Evolutionary conservation across 1,284 basidiomycete species (phyloP).

Genomic region (Rhodotorula sp.): DNA sequence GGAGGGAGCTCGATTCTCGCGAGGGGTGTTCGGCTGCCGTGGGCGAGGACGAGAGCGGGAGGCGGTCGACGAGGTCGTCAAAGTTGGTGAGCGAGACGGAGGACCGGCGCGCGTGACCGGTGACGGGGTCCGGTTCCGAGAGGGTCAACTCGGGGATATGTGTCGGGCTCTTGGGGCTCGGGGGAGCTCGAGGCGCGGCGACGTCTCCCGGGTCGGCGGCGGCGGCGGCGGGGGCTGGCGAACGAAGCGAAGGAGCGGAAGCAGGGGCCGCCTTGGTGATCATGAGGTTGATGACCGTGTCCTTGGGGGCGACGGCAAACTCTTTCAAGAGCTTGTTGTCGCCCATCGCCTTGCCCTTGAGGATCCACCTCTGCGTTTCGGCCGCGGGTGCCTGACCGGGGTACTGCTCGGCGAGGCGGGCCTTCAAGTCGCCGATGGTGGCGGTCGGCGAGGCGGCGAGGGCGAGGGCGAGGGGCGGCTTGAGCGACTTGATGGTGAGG

Average conservation of each 20-base stretch:
- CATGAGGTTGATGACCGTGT: conserved; percentile 76
- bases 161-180: conserved; percentile 4
- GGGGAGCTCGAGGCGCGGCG: conserved; percentile 2
- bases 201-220: not conserved
- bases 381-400: conserved; percentile 57
- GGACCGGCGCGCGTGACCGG: not conserved
- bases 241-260: conserved; percentile 2
- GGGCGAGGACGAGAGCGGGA: conserved; percentile 15
- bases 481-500: conserved; percentile 81
- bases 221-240: conserved; percentile 5
- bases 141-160: conserved; percentile 35
- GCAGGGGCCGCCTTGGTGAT: conserved; percentile 52
- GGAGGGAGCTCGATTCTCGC: conserved; percentile 27
- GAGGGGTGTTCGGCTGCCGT: conserved; percentile 18
- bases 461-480: conserved; percentile 73
- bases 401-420: conserved; percentile 61
- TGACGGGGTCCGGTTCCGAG: conserved; percentile 17
- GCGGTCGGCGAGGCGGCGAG: conserved; percentile 69
- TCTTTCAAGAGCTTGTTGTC: conserved; percentile 83
- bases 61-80: conserved; percentile 11
- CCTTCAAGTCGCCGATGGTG: conserved; percentile 73
- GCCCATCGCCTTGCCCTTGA: conserved; percentile 86
- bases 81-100: conserved; percentile 23
- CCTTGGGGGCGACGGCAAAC: conserved; percentile 63
- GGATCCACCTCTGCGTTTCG: conserved; percentile 73